A percentile compares a stretch with the other conserved stretches of the same genome.
Evolutionary conservation across 768 basidiomycete species (phyloP).

Genomic region (Baorangia bicolor): DNA sequence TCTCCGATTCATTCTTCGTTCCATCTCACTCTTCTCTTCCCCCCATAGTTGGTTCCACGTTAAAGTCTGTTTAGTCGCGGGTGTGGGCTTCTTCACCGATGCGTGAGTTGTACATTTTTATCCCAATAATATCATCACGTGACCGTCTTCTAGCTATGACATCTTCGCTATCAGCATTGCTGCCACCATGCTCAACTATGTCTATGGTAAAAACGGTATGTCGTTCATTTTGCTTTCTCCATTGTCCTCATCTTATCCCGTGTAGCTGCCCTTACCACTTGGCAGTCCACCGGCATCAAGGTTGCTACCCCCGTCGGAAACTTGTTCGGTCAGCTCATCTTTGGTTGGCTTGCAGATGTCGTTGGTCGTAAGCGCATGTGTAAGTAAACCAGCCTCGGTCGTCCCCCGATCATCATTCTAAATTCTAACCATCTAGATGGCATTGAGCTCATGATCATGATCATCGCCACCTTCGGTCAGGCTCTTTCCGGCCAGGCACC

Average conservation of each 20-base stretch:
- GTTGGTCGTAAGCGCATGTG: conserved; percentile 81
- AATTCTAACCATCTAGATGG: conserved; percentile 37
- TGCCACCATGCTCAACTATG: conserved; percentile 78
- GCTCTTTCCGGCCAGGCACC: conserved; percentile 68
- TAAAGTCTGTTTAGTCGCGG: conserved; percentile 67
- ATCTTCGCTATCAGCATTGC: conserved; percentile 91
- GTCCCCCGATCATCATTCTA: neutral
- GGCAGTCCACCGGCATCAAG: conserved; percentile 77
- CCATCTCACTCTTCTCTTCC: neutral
- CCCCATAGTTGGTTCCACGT: conserved; percentile 75
- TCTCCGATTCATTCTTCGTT: neutral
- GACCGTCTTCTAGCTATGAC: conserved; percentile 48
- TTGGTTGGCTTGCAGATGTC: conserved; percentile 78
- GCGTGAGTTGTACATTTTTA: conserved; percentile 43
- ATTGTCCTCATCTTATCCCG: neutral
- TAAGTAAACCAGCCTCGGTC: conserved; percentile 34
- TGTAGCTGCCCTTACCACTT: conserved; percentile 36
- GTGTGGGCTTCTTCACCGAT: conserved; percentile 92
- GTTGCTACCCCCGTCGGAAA: conserved; percentile 77
- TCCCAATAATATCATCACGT: neutral
- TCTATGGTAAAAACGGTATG: conserved; percentile 50
- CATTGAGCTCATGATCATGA: conserved; percentile 72
- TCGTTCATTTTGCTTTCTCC: neutral
- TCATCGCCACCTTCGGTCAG: conserved; percentile 75
- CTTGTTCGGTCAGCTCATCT: conserved; percentile 70